Conservation (phyloP, 2,329 filamentous ascomycete species). For the Triangularia setosa region DNA sequence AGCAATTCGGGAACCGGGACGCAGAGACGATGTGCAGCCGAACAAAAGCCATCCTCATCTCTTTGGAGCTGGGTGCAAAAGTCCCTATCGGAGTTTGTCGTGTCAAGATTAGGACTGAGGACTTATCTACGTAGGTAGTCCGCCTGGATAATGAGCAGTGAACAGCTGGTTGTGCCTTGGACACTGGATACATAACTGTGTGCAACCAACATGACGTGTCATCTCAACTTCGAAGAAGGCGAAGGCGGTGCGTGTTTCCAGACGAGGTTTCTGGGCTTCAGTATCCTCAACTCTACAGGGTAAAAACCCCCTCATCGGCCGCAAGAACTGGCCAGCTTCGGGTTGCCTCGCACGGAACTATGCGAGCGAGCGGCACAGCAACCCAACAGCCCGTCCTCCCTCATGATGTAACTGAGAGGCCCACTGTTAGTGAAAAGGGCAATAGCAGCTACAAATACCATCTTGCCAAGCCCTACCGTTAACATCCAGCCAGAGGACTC, state of each 20-base stretch:
- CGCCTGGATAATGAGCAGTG: background rate
- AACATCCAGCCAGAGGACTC: background rate
- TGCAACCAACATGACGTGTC: background rate
- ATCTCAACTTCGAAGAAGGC: background rate
- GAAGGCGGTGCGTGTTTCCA: background rate
- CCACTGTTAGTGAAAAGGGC: background rate
- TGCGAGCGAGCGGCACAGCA: background rate
- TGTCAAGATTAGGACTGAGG: background rate
- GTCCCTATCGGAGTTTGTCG: background rate
- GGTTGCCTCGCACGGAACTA: background rate
- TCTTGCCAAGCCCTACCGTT: background rate
- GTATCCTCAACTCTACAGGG: background rate
- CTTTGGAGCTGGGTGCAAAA: background rate
- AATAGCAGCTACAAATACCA: background rate
- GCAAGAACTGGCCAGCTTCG: background rate
- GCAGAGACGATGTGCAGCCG: background rate
- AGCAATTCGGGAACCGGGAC: background rate
- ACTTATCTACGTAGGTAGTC: too few species aligned
- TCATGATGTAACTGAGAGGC: background rate
- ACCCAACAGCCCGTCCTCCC: background rate
- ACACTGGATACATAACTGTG: background rate
- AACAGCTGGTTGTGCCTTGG: background rate
- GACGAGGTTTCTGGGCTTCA: background rate
- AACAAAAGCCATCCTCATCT: background rate
- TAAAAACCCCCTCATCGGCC: background rate